Conservation (phyloP, 306 rosid species). For the Senna siamea region DNA sequence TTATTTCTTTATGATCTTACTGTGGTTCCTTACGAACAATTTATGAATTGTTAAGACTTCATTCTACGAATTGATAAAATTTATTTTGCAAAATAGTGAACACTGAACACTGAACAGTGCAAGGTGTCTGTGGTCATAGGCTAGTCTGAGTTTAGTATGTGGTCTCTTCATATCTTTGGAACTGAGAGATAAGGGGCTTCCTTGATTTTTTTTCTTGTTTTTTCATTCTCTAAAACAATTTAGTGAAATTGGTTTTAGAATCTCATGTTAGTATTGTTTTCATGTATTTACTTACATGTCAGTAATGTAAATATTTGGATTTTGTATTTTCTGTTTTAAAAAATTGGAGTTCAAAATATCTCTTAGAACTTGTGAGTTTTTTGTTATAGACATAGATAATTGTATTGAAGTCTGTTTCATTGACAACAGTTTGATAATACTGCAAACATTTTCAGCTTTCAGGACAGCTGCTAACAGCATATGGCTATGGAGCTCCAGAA, state of each 20-base stretch:
- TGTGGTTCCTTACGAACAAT: not conserved
- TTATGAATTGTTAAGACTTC: not conserved
- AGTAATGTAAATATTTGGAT: too few species aligned
- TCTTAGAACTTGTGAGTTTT: too few species aligned
- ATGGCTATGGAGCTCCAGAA: slow-evolving; percentile 98
- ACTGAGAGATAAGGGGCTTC: not conserved
- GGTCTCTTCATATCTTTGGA: not conserved
- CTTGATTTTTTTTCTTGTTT: too few species aligned
- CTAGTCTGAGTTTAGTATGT: not conserved
- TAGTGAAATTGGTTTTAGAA: too few species aligned
- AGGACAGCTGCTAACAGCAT: slow-evolving; percentile 71
- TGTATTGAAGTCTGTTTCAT: slow-evolving; percentile 26
- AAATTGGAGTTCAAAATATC: too few species aligned
- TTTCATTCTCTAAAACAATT: too few species aligned
- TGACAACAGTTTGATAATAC: slow-evolving; percentile 20
- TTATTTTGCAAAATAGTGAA: not conserved
- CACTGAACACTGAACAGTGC: not conserved
- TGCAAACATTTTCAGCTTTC: slow-evolving; percentile 68
- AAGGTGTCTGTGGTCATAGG: not conserved
- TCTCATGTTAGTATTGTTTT: too few species aligned
- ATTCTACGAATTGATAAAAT: too few species aligned
- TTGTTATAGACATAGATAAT: too few species aligned
- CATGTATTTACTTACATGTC: too few species aligned
- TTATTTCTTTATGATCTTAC: not conserved
- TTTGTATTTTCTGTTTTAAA: too few species aligned